phyloP scores from a whole-genome alignment of 345 rosid genomes.

The Hevea brasiliensis region DNA sequence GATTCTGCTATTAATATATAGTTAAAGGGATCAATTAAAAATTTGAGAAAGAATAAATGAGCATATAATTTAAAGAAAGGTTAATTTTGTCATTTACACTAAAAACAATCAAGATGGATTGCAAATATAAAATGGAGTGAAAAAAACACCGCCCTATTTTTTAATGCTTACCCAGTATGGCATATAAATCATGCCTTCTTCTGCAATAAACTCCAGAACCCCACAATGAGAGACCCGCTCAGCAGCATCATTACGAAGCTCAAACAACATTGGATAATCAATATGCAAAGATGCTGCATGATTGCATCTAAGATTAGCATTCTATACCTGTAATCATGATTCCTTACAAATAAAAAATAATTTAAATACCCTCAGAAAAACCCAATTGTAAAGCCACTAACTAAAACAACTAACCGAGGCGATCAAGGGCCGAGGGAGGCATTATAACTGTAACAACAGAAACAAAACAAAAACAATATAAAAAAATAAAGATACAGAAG shows the following conservation, averaged over 20 bases:
- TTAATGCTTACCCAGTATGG: constrained; percentile 80
- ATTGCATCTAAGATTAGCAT: constrained; percentile 23
- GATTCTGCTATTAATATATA: too few relatives aligned
- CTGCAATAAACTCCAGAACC: constrained; percentile 94
- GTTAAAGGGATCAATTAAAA: too few relatives aligned
- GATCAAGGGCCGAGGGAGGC: constrained; percentile 99
- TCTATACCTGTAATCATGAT: constrained; percentile 4
- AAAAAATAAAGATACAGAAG: constrained; percentile 4
- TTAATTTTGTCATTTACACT: too few relatives aligned
- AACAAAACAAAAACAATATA: neutral
- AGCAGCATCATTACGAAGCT: constrained; percentile 73
- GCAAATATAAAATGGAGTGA: too few relatives aligned
- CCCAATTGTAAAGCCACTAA: neutral
- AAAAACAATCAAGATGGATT: too few relatives aligned
- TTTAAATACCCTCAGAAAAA: constrained; percentile 9
- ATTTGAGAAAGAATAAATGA: too few relatives aligned
- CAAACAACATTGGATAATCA: constrained; percentile 98
- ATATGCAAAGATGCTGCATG: constrained; percentile 88
- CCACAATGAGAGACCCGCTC: constrained; percentile 96
- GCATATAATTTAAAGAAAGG: too few relatives aligned
- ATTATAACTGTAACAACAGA: constrained; percentile 71
- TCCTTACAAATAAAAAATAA: neutral
- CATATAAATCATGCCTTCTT: constrained; percentile 99
- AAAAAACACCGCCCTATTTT: too few relatives aligned
- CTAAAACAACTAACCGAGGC: constrained; percentile 65